These are phyloP conservation scores for Pseudozyma tsukubaensis DNA, from an alignment of 1,284 basidiomycete species.

Conservation along the genomic window DNA sequence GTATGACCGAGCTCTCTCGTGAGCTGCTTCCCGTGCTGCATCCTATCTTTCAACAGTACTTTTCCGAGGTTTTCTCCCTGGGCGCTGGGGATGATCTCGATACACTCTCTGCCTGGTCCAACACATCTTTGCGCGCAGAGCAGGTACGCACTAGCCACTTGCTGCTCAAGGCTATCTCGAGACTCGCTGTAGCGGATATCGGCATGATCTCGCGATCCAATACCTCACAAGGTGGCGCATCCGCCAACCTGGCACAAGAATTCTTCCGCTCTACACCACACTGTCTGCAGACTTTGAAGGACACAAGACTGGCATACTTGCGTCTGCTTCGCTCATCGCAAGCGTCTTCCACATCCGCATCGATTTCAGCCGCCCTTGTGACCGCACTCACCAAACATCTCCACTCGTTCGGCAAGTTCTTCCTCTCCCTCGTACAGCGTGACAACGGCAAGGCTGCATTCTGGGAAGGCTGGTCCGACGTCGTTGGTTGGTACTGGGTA, in stretches of 20 bases:
- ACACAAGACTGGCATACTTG: conserved; percentile 48
- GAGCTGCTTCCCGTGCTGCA: conserved; percentile 60
- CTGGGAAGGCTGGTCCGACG: conserved; percentile 66
- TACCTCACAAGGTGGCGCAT: conserved; percentile 33
- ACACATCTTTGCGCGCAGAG: conserved; percentile 43
- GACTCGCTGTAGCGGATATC: conserved; percentile 60
- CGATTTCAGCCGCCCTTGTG: conserved; percentile 21
- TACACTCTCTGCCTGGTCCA: conserved; percentile 53
- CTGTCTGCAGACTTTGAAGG: conserved; percentile 50
- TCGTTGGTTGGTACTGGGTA: conserved; percentile 66
- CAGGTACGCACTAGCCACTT: conserved; percentile 64
- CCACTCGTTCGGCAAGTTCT: conserved; percentile 64
- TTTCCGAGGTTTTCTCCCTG: conserved; percentile 55
- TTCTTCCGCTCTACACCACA: conserved; percentile 63
- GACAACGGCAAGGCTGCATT: conserved; percentile 61
- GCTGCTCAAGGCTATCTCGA: conserved; percentile 57
- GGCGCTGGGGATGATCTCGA: conserved; percentile 26
- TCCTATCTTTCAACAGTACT: conserved; percentile 61
- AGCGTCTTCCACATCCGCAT: conserved; percentile 17
- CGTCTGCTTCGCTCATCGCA: conserved; percentile 36
- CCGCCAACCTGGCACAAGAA: conserved; percentile 57
- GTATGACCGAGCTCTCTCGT: conserved; percentile 65
- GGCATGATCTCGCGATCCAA: conserved; percentile 55
- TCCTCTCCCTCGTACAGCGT: conserved; percentile 57
- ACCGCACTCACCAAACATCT: conserved; percentile 64